Conservation (phyloP, 257 asterid species). For the Primulina huaijiensis region DNA sequence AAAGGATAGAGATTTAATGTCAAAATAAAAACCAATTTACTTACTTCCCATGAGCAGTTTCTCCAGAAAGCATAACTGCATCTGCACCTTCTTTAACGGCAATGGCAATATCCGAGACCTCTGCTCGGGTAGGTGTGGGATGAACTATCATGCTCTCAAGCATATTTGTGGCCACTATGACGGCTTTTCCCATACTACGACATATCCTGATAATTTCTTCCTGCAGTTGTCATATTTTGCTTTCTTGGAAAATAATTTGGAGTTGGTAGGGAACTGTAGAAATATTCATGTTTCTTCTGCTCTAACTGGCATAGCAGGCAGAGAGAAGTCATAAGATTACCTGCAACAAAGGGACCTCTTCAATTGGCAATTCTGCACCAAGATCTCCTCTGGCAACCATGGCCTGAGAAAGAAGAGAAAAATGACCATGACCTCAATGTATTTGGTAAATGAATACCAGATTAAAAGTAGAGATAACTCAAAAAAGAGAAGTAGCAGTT, state of each 20-base stretch:
- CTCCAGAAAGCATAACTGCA: conserved; percentile 67
- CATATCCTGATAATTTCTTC: conserved; percentile 65
- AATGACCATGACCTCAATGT: conserved; percentile 19
- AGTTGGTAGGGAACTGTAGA: not conserved
- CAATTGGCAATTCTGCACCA: conserved; percentile 93
- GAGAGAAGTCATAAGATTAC: conserved; percentile 31
- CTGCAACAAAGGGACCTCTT: conserved; percentile 97
- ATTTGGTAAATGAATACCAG: conserved; percentile 7
- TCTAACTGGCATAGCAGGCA: conserved; percentile 1
- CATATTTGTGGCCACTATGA: conserved; percentile 63
- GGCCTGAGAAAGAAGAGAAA: conserved; percentile 48
- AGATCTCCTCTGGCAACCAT: conserved; percentile 99
- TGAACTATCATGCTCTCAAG: conserved; percentile 74
- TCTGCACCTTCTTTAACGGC: conserved; percentile 62
- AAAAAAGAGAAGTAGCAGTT: conserved; percentile 1
- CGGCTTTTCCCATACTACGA: conserved; percentile 81
- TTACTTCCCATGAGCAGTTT: conserved; percentile 76
- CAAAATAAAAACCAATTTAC: conserved; percentile 23
- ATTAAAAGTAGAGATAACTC: conserved; percentile 6
- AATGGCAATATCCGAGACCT: conserved; percentile 78
- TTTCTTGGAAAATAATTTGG: conserved; percentile 1
- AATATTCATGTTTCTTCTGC: not conserved
- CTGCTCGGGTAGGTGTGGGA: conserved; percentile 97
- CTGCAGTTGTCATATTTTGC: conserved; percentile 28
- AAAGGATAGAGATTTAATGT: conserved; percentile 16